Conservation (phyloP, 1,139 yeast species). For the Saccharomyces hybrid region DNA sequence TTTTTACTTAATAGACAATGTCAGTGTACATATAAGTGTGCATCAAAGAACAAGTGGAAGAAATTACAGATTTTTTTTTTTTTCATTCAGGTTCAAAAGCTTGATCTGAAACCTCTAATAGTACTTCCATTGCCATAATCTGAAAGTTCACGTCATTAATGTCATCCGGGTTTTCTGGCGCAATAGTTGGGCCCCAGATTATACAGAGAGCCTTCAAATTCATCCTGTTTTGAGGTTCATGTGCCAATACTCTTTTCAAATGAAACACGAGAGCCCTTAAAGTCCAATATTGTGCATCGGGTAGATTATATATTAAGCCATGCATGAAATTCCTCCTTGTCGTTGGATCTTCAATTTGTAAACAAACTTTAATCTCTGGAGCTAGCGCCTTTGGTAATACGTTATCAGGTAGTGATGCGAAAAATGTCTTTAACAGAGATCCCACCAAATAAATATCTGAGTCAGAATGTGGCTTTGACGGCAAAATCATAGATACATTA, state of each 20-base stretch:
- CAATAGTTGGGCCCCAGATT: constrained; percentile 90
- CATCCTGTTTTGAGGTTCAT: constrained; percentile 69
- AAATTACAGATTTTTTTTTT: background rate
- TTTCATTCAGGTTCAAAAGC: constrained; percentile 66
- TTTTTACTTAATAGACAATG: background rate
- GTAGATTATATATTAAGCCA: constrained; percentile 77
- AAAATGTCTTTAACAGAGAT: constrained; percentile 60
- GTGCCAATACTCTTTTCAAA: constrained; percentile 61
- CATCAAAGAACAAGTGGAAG: background rate
- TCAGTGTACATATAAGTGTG: background rate
- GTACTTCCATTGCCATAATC: constrained; percentile 74
- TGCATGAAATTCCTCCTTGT: constrained; percentile 69
- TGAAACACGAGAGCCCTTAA: constrained; percentile 79
- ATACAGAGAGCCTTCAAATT: constrained; percentile 67
- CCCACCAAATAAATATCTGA: constrained; percentile 70
- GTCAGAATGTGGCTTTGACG: constrained; percentile 47
- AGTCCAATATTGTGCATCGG: constrained; percentile 93
- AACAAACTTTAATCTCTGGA: constrained; percentile 60
- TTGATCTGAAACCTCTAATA: constrained; percentile 75
- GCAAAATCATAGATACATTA: constrained; percentile 48
- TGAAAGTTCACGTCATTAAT: constrained; percentile 76
- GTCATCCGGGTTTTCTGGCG: constrained; percentile 52
- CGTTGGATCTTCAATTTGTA: constrained; percentile 53
- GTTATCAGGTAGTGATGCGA: constrained; percentile 63
- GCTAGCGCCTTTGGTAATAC: constrained; percentile 51